Evolutionary conservation across 1,284 basidiomycete species (phyloP).

Genomic region (Puccinia novopanici): DNA sequence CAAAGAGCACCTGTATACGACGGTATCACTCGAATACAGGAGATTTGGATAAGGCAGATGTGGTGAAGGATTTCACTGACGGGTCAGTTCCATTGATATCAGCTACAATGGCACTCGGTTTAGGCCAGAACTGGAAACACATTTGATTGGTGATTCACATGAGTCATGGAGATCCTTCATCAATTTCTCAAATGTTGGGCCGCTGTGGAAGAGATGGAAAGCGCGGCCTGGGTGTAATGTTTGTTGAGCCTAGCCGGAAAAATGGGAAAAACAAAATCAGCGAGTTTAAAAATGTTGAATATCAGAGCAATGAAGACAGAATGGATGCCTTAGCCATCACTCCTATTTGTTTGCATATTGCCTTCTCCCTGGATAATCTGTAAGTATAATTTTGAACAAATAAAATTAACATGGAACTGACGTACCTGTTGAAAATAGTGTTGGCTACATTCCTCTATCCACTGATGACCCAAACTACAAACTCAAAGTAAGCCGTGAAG

Average conservation of each 20-base stretch:
- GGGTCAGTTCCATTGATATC: neutral
- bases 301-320: neutral
- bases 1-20: too few species aligned
- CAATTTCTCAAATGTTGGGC: too few species aligned
- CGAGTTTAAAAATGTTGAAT: too few species aligned
- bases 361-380: too few species aligned
- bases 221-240: neutral
- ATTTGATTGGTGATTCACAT: neutral
- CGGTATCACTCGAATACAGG: conserved; percentile 15
- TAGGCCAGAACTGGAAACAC: conserved; percentile 15
- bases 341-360: conserved; percentile 8
- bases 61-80: neutral
- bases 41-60: neutral
- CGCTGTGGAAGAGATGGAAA: too few species aligned
- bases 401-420: too few species aligned
- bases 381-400: too few species aligned
- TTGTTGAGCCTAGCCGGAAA: neutral
- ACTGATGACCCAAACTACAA: too few species aligned
- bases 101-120: neutral
- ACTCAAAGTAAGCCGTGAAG: neutral
- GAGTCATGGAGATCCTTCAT: too few species aligned
- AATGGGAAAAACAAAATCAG: neutral
- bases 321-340: conserved; percentile 20
- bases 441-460: neutral
- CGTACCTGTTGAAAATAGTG: neutral